Base-by-base conservation (phyloP, 1,139 yeast genomes). In the Nakaseomyces kungkrabaensis region DNA sequence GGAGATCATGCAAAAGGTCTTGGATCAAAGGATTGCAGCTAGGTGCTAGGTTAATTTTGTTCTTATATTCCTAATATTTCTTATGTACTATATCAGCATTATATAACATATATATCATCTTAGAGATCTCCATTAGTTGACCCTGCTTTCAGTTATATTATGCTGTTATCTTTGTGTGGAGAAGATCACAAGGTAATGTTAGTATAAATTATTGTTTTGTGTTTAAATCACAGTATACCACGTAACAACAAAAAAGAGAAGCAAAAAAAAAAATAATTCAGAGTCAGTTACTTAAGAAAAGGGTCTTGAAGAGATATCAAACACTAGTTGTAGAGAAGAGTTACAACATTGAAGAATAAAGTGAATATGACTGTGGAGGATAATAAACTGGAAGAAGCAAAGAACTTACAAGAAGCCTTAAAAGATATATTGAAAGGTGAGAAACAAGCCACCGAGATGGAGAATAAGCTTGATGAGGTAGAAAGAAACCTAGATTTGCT, bases 351-450 rank as follows among this genome's bases (percentile, higher is more conserved):
- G 22, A 17, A 17, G 22, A 17, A 17, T 17, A 1, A 17, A 17
- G 22, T 17, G 22, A 5, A 17, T 4, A 41, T 41, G 44, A 41
- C 44, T 27, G 25, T 27, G 4, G 44, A 43, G 9, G 46, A 43
- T 4, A 17, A 33, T 43, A 31, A 43, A 4, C 5, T 40, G 27
- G 33, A 32, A 4, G 49, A 45, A 22, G 48, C 56, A 4, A 50
- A 48, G 25, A 51, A 54, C 24, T 51, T 59, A 32, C 47, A 52
- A 27, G 59, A 56, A 17, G 57, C 58, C 13, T 56, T 57, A 29
- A 69, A 72, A 57, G 72, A 76, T 56, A 65, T 81, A 45, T 72
- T 72, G 48, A 79, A 78, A 49, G 85, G 83, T 2, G 85, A 81
- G 58, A 63, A 67, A 48, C 75, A 79, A 8, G 85, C 85, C 0